phyloP scores from a whole-genome alignment of 2,329 filamentous ascomycete genomes.

The Biscogniauxia marginata region DNA sequence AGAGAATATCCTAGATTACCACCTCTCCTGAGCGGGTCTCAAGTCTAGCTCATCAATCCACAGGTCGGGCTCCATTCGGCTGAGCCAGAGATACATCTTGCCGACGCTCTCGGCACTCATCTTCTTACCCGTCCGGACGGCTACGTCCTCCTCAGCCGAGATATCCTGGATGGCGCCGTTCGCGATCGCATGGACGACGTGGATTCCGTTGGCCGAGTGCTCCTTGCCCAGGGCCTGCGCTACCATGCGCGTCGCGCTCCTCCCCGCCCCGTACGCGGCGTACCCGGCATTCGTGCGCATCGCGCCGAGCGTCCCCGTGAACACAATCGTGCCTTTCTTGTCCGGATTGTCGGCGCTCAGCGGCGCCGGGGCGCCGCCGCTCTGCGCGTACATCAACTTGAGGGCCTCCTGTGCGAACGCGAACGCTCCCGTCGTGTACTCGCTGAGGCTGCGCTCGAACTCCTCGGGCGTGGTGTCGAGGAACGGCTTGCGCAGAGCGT shows the following conservation, averaged over 20 bases:
- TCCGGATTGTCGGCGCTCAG: slow-evolving; percentile 38
- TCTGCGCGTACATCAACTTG: slow-evolving; percentile 50
- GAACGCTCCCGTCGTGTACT: slow-evolving; percentile 55
- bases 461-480: slow-evolving; percentile 51
- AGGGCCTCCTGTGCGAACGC: slow-evolving; percentile 53
- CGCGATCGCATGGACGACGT: slow-evolving; percentile 59
- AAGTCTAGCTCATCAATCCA: slow-evolving; percentile 8
- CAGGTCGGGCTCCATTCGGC: slow-evolving; percentile 13
- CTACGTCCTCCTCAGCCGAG: slow-evolving; percentile 37
- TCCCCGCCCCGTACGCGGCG: slow-evolving; percentile 53
- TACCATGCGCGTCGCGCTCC: slow-evolving; percentile 52
- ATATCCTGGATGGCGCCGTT: slow-evolving; percentile 55
- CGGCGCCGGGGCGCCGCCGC: slow-evolving; percentile 44
- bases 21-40: slow-evolving; percentile 27
- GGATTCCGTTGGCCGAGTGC: slow-evolving; percentile 54
- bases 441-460: slow-evolving; percentile 46
- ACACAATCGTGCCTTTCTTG: slow-evolving; percentile 58
- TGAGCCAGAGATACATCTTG: slow-evolving; percentile 53
- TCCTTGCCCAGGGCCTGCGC: slow-evolving; percentile 56
- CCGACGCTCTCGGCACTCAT: slow-evolving; percentile 59
- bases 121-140: slow-evolving; percentile 48
- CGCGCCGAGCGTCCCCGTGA: slow-evolving; percentile 55
- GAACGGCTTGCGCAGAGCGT: slow-evolving; percentile 53
- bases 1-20: too few species aligned
- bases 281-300: slow-evolving; percentile 53